Evolutionary conservation across 2,329 filamentous ascomycete species (phyloP), one percentile per base, ranked within the genome.

Genomic region (Colletotrichum tanaceti): DNA sequence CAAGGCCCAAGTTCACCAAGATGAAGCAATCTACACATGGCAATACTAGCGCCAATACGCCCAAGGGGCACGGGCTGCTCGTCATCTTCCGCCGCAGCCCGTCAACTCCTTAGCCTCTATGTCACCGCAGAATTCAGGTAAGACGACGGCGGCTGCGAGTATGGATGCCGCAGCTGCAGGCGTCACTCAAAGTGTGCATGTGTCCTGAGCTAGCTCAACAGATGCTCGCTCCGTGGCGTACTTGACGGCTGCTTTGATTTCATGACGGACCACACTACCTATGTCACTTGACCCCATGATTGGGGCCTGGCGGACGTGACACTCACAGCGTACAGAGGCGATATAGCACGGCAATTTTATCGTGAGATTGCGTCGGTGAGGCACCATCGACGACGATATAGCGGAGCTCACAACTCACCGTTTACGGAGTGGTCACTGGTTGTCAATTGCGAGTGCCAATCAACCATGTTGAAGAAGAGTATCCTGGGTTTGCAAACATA

Each of bases 221-320:
- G 65, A 22, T 32, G 47, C 43, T 16, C n/a, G 47, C 43, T 16
- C n/a, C n/a, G 22, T 35, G 20, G 20, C 35, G 28, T 62, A 24
- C 11, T 24, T 44, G 62, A 49, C 50, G 63, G 44, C 41, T 39
- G 41, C 47, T 55, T 43, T 52, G 28, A 62, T 65, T 69, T 66
- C 62, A 65, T 39, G 28, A 20, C 11, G 22, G n/a, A 13, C 47
- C 61, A 35, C 61, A 35, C 61, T 65, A 24, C 24, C 4, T 24
- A 55, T 24, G 5, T 22, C 32, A 28, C 49, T n/a, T 32, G 43
- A 32, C 7, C 18, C 49, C 22, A 63, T 18, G 52, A 50, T 49
- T 47, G 53, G 32, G n/a, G 50, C 43, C 50, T 47, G 60, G 22
- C 35, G 50, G 50, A 14, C 32, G 14, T 18, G n/a, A 57, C 35